Conservation (phyloP, 2,329 filamentous ascomycete genomes). For the Paracoccidioides lutzii region DNA sequence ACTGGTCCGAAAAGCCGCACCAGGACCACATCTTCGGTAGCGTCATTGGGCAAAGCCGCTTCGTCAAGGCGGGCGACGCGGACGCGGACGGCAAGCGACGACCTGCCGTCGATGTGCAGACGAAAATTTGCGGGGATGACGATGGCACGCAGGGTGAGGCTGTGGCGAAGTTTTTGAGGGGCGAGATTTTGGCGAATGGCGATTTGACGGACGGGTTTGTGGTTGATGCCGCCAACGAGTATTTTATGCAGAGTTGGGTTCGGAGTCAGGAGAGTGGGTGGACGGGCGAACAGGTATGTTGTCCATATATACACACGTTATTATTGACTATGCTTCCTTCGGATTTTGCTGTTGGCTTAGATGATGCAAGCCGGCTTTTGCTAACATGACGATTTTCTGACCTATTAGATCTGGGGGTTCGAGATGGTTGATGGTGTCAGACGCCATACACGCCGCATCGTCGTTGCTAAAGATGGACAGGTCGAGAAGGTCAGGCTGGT, state of each 20-base stretch:
- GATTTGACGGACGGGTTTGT: conserved; percentile 48
- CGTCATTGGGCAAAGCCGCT: conserved; percentile 49
- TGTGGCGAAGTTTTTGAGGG: conserved; percentile 27
- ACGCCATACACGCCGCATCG: conserved; percentile 31
- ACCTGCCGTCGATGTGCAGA: conserved; percentile 24
- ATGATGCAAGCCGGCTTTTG: too few relatives aligned
- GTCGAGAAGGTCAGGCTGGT: conserved; percentile 28
- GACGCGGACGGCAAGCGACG: conserved; percentile 26
- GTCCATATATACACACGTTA: neutral
- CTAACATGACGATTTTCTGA: neutral
- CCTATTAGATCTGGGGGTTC: conserved; percentile 34
- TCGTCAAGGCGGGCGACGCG: conserved; percentile 27
- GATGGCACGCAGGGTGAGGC: conserved; percentile 27
- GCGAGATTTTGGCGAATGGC: conserved; percentile 38
- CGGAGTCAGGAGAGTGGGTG: conserved; percentile 38
- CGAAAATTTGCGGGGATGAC: conserved; percentile 17
- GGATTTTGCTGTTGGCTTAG: neutral
- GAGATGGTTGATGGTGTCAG: conserved; percentile 30
- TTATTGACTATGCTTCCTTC: neutral
- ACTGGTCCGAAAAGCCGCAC: conserved; percentile 52
- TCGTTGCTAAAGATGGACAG: conserved; percentile 26
- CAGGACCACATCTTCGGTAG: conserved; percentile 68
- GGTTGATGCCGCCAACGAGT: conserved; percentile 38
- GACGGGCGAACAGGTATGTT: conserved; percentile 42
- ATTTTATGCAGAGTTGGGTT: conserved; percentile 39